Evolutionary conservation across 2,329 filamentous ascomycete genomes (phyloP), one percentile per base, ranked within the genome.

Genomic region (Epichloe gansuensis): DNA sequence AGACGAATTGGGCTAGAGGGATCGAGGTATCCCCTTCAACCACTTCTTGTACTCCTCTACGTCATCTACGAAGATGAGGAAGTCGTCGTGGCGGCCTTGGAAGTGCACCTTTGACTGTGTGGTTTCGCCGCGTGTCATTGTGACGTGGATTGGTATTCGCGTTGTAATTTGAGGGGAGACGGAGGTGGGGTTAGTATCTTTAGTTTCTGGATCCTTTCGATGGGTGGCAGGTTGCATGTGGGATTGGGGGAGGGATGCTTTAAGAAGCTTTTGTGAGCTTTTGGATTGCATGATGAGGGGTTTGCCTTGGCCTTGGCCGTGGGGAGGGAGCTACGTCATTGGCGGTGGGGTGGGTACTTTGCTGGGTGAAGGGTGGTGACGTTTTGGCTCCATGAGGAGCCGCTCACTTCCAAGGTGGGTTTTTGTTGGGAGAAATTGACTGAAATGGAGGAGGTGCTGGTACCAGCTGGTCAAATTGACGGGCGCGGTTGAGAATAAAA

Each of bases 1-100:
- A 88, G 52, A 97, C 79, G 53, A 98, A 91, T 63, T 96, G 83
- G 1, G 87, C 79, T 47, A 97, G 73, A 39, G 93, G 86, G 34
- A 93, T 74, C 34, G 79, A 83, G 65, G 81, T 83, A 75, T 97
- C 91, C 4, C 73, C 75, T 83, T 45, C 5, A 35, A 82, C 91
- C 91, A 97, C 69, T 91, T 83, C 70, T 87, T 75, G 63, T 88
- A 82, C 48, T 77, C 75, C 55, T 86, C 72, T 52, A 67, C 59
- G 59, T 80, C 78, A 57, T 82, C 79, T 48, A 82, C 65, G 60
- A 82, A 81, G 67, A 82, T 67, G 64, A 82, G 63, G 63, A 78
- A 82, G 67, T 82, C 77, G 38, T 82, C 77, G 35, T 70, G 67
- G 54, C 65, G 59, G 72, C 88, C 89, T 79, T 90, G 87, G 83